phyloP scores from a whole-genome alignment of 2,329 filamentous ascomycete species.

The Fusarium piperis region DNA sequence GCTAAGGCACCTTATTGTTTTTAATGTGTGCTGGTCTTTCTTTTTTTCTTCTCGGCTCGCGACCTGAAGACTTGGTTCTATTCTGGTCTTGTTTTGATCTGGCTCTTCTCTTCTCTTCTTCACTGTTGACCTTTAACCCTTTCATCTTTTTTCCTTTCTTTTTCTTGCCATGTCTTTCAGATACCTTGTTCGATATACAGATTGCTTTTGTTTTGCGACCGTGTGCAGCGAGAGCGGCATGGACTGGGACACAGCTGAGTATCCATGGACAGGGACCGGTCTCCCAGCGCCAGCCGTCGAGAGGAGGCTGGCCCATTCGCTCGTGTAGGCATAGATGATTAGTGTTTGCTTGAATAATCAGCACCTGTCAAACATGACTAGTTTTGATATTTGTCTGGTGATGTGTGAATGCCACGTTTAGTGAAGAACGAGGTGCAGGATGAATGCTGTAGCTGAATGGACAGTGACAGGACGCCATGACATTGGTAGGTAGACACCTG shows the following conservation, averaged over 20 bases:
- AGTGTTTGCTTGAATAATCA: conserved; percentile 48
- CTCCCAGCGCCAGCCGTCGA: conserved; percentile 30
- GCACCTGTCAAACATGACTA: conserved; percentile 36
- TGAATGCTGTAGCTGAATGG: not conserved
- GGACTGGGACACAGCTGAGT: conserved; percentile 27
- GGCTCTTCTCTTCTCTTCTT: conserved; percentile 42
- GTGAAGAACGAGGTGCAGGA: not conserved
- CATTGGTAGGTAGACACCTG: not conserved
- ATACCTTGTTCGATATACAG: conserved; percentile 71
- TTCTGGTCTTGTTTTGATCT: conserved; percentile 32
- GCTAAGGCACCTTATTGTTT: conserved; percentile 51
- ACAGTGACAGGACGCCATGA: not conserved
- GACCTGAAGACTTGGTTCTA: conserved; percentile 31
- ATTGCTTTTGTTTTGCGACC: conserved; percentile 45
- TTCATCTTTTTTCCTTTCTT: conserved; percentile 6
- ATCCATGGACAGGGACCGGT: conserved; percentile 10
- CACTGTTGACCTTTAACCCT: conserved; percentile 28
- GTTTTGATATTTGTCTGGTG: not conserved
- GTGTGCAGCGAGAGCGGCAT: conserved; percentile 36
- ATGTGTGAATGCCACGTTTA: not conserved
- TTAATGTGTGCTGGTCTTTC: conserved; percentile 46
- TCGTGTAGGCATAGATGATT: conserved; percentile 49
- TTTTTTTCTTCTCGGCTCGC: conserved; percentile 11
- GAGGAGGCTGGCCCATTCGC: conserved; percentile 44
- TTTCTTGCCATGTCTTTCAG: conserved; percentile 51